Evolutionary conservation across 345 rosid species (phyloP).

Genomic region (Pugionium dolabratum): DNA sequence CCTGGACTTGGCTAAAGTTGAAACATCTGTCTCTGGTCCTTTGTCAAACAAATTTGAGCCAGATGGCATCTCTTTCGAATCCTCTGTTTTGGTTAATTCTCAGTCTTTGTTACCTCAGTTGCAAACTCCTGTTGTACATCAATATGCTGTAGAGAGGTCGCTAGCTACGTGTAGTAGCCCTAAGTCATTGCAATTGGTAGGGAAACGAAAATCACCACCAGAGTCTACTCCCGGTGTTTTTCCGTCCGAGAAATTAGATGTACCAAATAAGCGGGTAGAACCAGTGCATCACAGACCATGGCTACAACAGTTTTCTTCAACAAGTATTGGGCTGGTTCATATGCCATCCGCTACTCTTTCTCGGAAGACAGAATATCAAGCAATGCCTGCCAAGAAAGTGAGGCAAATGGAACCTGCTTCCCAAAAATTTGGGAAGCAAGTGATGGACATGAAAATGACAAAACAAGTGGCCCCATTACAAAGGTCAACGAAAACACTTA

Average conservation of each 20-base stretch:
- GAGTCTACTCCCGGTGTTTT: slow-evolving; percentile 44
- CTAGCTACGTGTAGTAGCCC: slow-evolving; percentile 1
- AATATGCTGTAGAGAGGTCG: slow-evolving; percentile 9
- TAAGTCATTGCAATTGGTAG: slow-evolving; percentile 40
- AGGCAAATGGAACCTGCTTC: slow-evolving; percentile 44
- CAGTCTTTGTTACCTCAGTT: slow-evolving; percentile 26
- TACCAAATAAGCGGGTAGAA: slow-evolving; percentile 53
- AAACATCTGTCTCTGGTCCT: slow-evolving; percentile 26
- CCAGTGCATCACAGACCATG: slow-evolving; percentile 82
- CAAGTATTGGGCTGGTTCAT: slow-evolving; percentile 38
- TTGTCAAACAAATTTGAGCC: slow-evolving; percentile 13
- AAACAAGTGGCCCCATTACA: slow-evolving; percentile 43
- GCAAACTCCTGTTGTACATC: slow-evolving; percentile 20
- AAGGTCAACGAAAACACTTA: slow-evolving; percentile 42
- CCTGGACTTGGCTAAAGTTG: background rate
- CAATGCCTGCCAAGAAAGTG: slow-evolving; percentile 45
- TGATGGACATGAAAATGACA: slow-evolving; percentile 38
- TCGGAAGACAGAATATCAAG: slow-evolving; percentile 44
- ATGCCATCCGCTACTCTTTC: slow-evolving; percentile 39
- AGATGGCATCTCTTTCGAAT: slow-evolving; percentile 10
- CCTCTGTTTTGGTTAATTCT: slow-evolving; percentile 18
- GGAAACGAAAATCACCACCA: slow-evolving; percentile 63
- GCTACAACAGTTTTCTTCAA: slow-evolving; percentile 54
- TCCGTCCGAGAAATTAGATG: slow-evolving; percentile 38
- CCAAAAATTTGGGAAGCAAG: slow-evolving; percentile 46